Conservation (phyloP, 2,329 filamentous ascomycete genomes). For the Paracorniculantispora psalliotae region DNA sequence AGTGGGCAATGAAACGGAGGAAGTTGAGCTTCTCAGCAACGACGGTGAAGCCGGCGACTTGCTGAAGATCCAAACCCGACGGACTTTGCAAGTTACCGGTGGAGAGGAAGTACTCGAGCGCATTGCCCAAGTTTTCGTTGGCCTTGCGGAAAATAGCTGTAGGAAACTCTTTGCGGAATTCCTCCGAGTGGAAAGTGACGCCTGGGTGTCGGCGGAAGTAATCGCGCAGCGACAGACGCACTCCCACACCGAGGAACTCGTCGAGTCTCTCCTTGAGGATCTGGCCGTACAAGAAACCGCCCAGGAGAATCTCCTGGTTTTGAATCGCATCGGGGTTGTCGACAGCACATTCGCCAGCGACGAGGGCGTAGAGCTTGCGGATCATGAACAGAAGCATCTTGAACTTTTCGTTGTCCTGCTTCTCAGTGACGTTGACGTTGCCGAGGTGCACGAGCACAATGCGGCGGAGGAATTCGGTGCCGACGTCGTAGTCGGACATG, state of each 20-base stretch:
- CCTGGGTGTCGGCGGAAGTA: conserved; percentile 51
- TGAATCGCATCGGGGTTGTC: conserved; percentile 97
- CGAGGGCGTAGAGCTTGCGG: conserved; percentile 87
- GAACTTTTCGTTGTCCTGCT: conserved; percentile 88
- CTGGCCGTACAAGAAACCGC: conserved; percentile 90
- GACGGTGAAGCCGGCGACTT: conserved; percentile 90
- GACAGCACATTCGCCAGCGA: conserved; percentile 84
- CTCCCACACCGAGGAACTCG: conserved; percentile 64
- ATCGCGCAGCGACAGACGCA: conserved; percentile 51
- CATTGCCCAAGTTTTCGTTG: conserved; percentile 83
- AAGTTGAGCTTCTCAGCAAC: conserved; percentile 99
- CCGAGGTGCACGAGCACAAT: conserved; percentile 91
- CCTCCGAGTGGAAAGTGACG: conserved; percentile 70
- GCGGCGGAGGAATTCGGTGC: conserved; percentile 83
- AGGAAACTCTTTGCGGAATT: conserved; percentile 76
- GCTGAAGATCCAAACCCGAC: conserved; percentile 89
- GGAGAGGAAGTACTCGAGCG: conserved; percentile 90
- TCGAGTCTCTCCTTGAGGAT: conserved; percentile 93
- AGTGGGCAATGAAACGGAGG: conserved; percentile 95
- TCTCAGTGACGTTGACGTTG: conserved; percentile 74
- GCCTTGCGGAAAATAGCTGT: conserved; percentile 71
- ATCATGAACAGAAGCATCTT: conserved; percentile 93
- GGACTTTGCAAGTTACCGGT: conserved; percentile 91
- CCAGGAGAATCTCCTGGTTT: conserved; percentile 90
- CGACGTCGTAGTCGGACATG: conserved; percentile 82